These are phyloP conservation scores for Irpex rosettiformis DNA, from an alignment of 1,284 basidiomycete genomes.

Conservation along the genomic window DNA sequence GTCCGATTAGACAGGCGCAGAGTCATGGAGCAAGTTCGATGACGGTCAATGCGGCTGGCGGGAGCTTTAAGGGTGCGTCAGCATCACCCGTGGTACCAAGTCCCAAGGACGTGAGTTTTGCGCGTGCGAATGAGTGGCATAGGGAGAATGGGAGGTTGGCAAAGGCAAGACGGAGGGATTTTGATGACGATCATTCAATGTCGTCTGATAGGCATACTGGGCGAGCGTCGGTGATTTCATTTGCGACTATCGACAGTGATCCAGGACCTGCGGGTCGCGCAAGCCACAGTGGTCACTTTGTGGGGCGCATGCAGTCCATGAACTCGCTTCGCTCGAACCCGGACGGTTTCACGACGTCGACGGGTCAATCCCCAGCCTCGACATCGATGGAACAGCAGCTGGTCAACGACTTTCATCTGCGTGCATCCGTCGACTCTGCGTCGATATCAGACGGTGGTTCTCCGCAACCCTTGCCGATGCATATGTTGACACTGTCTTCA, in stretches of 20 bases:
- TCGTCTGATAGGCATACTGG: conserved; percentile 75
- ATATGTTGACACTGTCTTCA: conserved; percentile 66
- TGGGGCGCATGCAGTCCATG: conserved; percentile 72
- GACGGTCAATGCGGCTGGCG: conserved; percentile 56
- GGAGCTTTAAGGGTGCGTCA: conserved; percentile 37
- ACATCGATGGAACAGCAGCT: conserved; percentile 80
- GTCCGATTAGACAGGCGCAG: conserved; percentile 58
- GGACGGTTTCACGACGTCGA: conserved; percentile 69
- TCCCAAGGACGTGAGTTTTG: conserved; percentile 29
- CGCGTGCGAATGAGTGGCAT: conserved; percentile 45
- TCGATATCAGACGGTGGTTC: conserved; percentile 64
- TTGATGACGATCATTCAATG: conserved; percentile 88
- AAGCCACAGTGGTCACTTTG: conserved; percentile 51
- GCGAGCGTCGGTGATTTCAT: conserved; percentile 72
- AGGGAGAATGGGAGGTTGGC: conserved; percentile 55
- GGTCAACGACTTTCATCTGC: conserved; percentile 71
- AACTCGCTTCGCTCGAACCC: conserved; percentile 68
- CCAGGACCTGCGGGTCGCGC: conserved; percentile 69
- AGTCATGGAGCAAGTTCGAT: conserved; percentile 36
- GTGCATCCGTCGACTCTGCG: conserved; percentile 65
- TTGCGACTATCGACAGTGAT: conserved; percentile 78
- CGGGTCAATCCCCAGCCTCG: conserved; percentile 72
- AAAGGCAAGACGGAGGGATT: conserved; percentile 80
- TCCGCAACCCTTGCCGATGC: conserved; percentile 57
- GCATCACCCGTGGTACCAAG: conserved; percentile 20